phyloP scores from a whole-genome alignment of 176 grass and related monocot species.

The Calamus simplicifolius region DNA sequence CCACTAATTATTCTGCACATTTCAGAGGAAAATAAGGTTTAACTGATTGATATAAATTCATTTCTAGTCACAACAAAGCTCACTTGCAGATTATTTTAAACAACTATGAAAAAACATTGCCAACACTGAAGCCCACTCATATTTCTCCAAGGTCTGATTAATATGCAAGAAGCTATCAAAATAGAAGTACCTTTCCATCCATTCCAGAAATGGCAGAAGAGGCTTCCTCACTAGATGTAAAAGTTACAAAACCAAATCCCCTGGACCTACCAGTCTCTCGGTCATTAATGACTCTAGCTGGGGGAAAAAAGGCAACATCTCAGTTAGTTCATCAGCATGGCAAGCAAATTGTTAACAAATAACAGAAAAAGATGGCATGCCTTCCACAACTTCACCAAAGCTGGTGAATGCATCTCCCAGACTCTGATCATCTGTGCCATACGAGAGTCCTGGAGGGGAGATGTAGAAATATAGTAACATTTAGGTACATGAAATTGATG shows the following conservation, averaged over 20 bases:
- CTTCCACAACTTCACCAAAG: conserved; percentile 81
- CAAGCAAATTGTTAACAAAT: not conserved
- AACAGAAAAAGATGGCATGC: conserved; percentile 15
- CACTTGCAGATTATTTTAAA: too few species aligned
- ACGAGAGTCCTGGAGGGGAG: conserved; percentile 51
- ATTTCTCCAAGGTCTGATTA: not conserved
- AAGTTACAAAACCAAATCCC: conserved; percentile 96
- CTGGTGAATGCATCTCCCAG: conserved; percentile 46
- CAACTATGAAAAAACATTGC: too few species aligned
- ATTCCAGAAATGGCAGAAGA: conserved; percentile 66
- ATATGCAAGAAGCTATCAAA: conserved; percentile 1
- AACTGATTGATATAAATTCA: too few species aligned
- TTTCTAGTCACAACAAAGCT: too few species aligned
- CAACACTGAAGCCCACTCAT: too few species aligned
- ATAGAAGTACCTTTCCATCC: conserved; percentile 60
- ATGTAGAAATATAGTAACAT: not conserved
- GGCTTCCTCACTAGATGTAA: conserved; percentile 63
- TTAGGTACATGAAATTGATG: not conserved
- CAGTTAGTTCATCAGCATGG: not conserved
- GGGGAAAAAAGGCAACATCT: conserved; percentile 9
- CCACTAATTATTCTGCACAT: too few species aligned
- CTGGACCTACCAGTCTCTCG: conserved; percentile 81
- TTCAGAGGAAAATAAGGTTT: too few species aligned
- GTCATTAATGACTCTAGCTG: conserved; percentile 81
- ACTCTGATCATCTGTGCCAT: conserved; percentile 47